Percentiles rank a stretch among this genome's conserved stretches.
phyloP scores from a whole-genome alignment of 345 rosid species.

The Linum tenue region DNA sequence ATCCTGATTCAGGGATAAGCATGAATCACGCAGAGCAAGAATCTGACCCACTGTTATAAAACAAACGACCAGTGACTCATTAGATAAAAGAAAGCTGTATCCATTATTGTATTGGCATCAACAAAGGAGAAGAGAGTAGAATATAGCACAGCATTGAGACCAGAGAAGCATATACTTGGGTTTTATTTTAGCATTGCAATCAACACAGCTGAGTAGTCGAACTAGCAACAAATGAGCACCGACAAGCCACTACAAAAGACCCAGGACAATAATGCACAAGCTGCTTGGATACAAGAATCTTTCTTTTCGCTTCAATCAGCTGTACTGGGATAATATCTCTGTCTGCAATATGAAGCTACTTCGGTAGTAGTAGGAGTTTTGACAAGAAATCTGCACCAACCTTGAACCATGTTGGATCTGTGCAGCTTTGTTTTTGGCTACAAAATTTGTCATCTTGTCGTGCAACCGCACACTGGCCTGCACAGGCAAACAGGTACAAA shows the following conservation, averaged over 20 bases:
- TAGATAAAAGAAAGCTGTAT: background rate
- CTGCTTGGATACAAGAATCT: too few species aligned
- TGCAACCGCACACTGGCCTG: conserved; percentile 94
- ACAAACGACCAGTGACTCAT: background rate
- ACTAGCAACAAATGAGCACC: too few species aligned
- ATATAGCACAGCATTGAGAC: background rate
- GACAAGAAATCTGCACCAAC: conserved; percentile 31
- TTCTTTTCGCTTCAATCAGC: too few species aligned
- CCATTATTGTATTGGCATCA: background rate
- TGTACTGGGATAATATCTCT: background rate
- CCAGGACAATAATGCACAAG: too few species aligned
- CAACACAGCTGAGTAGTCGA: too few species aligned
- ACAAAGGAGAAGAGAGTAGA: background rate
- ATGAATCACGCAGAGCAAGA: background rate
- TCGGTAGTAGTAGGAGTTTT: background rate
- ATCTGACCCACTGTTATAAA: background rate
- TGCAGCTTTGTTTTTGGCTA: conserved; percentile 96
- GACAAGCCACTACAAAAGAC: too few species aligned
- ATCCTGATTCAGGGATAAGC: background rate
- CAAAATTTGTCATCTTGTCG: conserved; percentile 87
- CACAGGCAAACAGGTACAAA: conserved; percentile 16
- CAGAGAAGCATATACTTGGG: background rate
- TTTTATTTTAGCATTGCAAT: too few species aligned
- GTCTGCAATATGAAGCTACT: background rate
- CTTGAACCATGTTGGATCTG: conserved; percentile 92